Evolutionary conservation across 768 basidiomycete genomes (phyloP), one percentile per base, ranked within the genome.

Genomic region (Mycena alexandri): DNA sequence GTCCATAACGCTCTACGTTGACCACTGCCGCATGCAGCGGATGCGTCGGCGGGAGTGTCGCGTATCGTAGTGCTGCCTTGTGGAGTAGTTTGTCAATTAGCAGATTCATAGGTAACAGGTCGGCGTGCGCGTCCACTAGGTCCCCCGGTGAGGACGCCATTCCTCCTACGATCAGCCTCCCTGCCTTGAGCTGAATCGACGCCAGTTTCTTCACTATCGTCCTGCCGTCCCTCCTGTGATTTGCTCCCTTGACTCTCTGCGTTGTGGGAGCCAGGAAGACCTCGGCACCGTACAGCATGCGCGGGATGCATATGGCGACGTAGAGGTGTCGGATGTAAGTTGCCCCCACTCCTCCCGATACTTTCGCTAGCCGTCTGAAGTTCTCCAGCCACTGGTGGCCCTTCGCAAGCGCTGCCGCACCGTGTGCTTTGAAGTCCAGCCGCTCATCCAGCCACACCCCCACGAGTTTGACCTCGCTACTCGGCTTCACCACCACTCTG

Each of bases 281-380:
- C 16, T 74, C 73, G 1, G 70, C 73, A 21, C 68, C 75, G 53
- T 79, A 79, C 8, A 75, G 66, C 63, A 79, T 72, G 38, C 72
- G 71, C 0, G 74, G 77, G 17, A 63, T 34, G 21, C 61, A 56
- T 38, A 56, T 56, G 5, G 54, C 54, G 0, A 42, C 38, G 24
- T 56, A 56, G 0, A 56, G 54, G 5, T 14, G 54, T 4, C 54
- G 54, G 1, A 56, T 14, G 16, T 25, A 43, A 0, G 41, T n/a
- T 6, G 21, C 12, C 3, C 55, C 42, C 7, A 44, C 43, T 19
- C 55, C 55, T 7, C 43, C 42, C 2, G 42, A 25, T 8, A 57
- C 43, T 5, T 41, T 24, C 4, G 36, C 43, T 1, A 57, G 42
- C 5, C 42, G 42, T 6, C 34, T 6, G 43, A 71, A 67, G 17